Evolutionary conservation across 1,284 basidiomycete species (phyloP).

Genomic region (Rhodotorula sp.): DNA sequence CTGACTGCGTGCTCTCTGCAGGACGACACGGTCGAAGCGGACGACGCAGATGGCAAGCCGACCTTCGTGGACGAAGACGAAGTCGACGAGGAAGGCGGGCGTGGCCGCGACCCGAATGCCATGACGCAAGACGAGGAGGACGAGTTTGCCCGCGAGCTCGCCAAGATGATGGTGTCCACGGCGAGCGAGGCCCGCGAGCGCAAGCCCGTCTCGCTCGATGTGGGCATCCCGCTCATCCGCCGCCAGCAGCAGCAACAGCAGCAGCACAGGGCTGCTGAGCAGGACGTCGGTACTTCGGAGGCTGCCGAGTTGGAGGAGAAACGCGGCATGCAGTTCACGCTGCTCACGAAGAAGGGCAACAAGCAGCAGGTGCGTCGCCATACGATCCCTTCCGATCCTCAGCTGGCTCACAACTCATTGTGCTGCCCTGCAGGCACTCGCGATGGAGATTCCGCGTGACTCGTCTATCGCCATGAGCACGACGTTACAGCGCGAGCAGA

Average conservation of each 20-base stretch:
- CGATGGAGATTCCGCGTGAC: constrained; percentile 80
- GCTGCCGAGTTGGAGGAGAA: constrained; percentile 44
- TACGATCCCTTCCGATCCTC: neutral
- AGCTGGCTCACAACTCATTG: neutral
- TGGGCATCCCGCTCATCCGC: constrained; percentile 36
- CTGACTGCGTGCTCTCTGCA: accelerated
- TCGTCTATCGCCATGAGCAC: constrained; percentile 87
- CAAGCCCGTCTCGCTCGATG: constrained; percentile 39
- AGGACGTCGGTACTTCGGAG: constrained; percentile 42
- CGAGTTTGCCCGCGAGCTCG: constrained; percentile 92
- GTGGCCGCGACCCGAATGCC: constrained; percentile 53
- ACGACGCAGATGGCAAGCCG: neutral
- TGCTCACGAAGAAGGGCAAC: constrained; percentile 90
- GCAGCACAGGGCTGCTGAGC: constrained; percentile 59
- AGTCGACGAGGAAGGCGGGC: constrained; percentile 46
- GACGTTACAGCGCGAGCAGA: constrained; percentile 81
- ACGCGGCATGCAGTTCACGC: constrained; percentile 82
- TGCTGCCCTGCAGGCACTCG: constrained; percentile 62
- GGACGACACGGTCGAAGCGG: constrained; percentile 12
- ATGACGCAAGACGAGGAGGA: constrained; percentile 75
- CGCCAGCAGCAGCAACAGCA: neutral
- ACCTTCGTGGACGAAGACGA: constrained; percentile 61
- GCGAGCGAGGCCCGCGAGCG: constrained; percentile 63
- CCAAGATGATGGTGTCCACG: constrained; percentile 84
- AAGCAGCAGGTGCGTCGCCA: constrained; percentile 71